A percentile compares a stretch with the other conserved stretches of the same genome.
Evolutionary conservation across 164 flowering plant genomes (phyloP).

Genomic region (Liriodendron chinense): DNA sequence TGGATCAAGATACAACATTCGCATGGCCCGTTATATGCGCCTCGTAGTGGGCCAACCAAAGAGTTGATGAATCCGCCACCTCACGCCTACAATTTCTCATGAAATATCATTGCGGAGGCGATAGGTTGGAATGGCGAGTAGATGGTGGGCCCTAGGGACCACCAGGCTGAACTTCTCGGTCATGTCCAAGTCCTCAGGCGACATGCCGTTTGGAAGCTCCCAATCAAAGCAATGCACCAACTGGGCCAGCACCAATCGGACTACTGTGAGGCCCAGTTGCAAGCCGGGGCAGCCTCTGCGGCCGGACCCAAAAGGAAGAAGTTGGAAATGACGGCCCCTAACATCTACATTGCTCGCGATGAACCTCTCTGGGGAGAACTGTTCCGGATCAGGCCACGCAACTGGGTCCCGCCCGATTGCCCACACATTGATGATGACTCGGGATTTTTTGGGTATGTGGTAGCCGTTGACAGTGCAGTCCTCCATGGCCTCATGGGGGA

Average conservation of each 20-base stretch:
- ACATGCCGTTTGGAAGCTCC: conserved; percentile 24
- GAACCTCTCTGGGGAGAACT: conserved; percentile 65
- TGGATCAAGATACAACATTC: too few relatives aligned
- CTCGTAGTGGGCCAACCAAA: too few relatives aligned
- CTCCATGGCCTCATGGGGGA: conserved; percentile 13
- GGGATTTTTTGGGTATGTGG: conserved; percentile 64
- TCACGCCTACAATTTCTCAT: not conserved
- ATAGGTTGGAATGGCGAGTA: conserved; percentile 6
- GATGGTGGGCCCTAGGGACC: conserved; percentile 14
- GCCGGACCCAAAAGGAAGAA: conserved; percentile 82
- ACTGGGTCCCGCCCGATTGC: conserved; percentile 76
- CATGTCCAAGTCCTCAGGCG: conserved; percentile 8
- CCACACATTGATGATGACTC: conserved; percentile 66
- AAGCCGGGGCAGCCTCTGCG: conserved; percentile 78
- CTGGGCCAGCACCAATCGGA: conserved; percentile 50
- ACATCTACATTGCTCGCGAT: conserved; percentile 48
- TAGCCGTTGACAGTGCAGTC: conserved; percentile 21
- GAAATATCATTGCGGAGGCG: conserved; percentile 4
- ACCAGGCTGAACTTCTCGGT: conserved; percentile 15
- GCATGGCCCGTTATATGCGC: too few relatives aligned
- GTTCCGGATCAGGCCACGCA: conserved; percentile 61
- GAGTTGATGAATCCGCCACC: too few relatives aligned
- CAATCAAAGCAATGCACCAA: conserved; percentile 65
- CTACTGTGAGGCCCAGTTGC: conserved; percentile 63
- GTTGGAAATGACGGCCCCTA: conserved; percentile 62